A percentile compares a stretch with the other conserved stretches of the same genome.
These are phyloP conservation scores for Vanrija sp. DNA, from an alignment of 1,284 basidiomycete species.

Conservation along the genomic window DNA sequence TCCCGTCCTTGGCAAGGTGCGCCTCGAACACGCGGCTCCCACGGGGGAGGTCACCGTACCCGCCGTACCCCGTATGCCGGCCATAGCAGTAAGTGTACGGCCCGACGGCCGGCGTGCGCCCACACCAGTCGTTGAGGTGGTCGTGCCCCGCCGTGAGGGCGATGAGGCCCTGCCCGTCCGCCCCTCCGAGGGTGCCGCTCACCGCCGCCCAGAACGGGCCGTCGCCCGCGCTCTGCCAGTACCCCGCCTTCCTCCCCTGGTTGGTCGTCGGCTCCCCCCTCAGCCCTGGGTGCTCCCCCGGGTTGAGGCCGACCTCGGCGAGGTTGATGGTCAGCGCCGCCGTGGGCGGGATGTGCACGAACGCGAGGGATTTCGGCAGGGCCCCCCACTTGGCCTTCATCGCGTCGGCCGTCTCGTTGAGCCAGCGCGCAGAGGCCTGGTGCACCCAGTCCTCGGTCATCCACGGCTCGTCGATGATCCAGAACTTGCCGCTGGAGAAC, in stretches of 20 bases:
- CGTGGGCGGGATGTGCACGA: slow-evolving; percentile 18
- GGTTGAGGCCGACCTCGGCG: neutral
- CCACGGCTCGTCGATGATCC: slow-evolving; percentile 6
- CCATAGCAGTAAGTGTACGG: slow-evolving; percentile 11
- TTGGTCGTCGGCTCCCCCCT: neutral
- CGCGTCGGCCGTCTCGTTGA: slow-evolving; percentile 1
- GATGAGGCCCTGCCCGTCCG: slow-evolving; percentile 1
- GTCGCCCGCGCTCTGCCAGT: neutral
- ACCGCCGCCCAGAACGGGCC: slow-evolving; percentile 10
- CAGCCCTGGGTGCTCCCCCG: slow-evolving; percentile 4
- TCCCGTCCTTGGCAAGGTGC: neutral
- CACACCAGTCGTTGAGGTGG: slow-evolving; percentile 27
- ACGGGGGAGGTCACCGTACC: slow-evolving; percentile 8
- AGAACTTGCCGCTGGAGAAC: slow-evolving; percentile 12
- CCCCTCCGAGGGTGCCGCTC: neutral
- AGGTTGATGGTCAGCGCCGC: neutral
- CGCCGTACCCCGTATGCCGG: slow-evolving; percentile 12
- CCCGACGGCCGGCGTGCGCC: slow-evolving; percentile 4
- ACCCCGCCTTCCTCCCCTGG: neutral
- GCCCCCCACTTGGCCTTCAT: slow-evolving; percentile 9
- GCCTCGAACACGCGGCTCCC: slow-evolving; percentile 6
- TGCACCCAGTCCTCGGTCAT: slow-evolving; percentile 21
- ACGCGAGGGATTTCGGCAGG: slow-evolving; percentile 14
- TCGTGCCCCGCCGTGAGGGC: slow-evolving; percentile 23
- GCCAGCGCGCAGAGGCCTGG: slow-evolving; percentile 7